Conservation (phyloP, 2,329 filamentous ascomycete genomes). For the Colletotrichum sp. region DNA sequence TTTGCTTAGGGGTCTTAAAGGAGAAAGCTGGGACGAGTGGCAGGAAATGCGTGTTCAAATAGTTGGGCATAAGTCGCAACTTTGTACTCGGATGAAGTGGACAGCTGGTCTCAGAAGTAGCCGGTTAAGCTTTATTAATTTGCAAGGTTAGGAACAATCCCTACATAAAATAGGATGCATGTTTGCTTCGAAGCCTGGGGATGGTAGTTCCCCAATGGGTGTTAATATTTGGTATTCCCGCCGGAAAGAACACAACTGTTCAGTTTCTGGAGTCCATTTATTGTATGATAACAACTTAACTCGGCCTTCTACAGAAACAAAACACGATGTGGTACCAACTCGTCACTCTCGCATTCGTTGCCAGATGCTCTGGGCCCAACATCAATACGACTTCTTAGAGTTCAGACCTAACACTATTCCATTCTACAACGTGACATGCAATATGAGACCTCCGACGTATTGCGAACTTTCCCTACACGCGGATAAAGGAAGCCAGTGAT, state of each 20-base stretch:
- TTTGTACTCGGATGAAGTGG: not conserved
- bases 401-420: not conserved
- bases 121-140: not conserved
- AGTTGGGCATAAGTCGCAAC: not conserved
- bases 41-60: not conserved
- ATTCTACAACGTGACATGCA: rapidly evolving
- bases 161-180: not conserved
- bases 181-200: not conserved
- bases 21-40: not conserved
- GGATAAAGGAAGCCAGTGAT: not conserved
- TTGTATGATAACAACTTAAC: rapidly evolving
- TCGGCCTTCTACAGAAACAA: not conserved
- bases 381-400: not conserved
- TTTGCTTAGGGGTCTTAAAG: not conserved
- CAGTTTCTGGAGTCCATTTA: not conserved
- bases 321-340: not conserved
- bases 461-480: not conserved
- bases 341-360: not conserved
- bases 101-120: not conserved
- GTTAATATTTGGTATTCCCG: not conserved
- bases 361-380: not conserved
- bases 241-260: not conserved
- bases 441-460: not conserved
- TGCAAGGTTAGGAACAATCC: not conserved
- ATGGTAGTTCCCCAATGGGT: not conserved